phyloP scores from a whole-genome alignment of 1,284 basidiomycete genomes.

The Cryptococcus sp. region DNA sequence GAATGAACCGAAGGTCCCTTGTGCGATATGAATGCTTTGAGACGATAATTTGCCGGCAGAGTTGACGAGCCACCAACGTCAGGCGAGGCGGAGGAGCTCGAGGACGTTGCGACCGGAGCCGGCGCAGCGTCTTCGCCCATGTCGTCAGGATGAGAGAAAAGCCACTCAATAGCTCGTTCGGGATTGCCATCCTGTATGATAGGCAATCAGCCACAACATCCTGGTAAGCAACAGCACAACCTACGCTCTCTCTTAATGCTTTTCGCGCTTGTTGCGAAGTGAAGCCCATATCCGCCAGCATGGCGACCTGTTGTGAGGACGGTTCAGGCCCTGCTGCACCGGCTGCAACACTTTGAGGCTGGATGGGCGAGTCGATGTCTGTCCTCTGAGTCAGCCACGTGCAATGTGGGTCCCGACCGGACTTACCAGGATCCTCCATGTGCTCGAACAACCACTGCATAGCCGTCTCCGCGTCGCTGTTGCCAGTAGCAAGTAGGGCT shows the following conservation, averaged over 20 bases:
- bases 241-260: slow-evolving; percentile 80
- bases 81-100: slow-evolving; percentile 23
- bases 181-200: slow-evolving; percentile 64
- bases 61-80: slow-evolving; percentile 58
- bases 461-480: slow-evolving; percentile 73
- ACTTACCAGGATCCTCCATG: slow-evolving; percentile 86
- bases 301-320: slow-evolving; percentile 65
- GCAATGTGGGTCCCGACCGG: neutral
- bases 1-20: slow-evolving; percentile 94
- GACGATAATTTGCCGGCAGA: slow-evolving; percentile 74
- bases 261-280: slow-evolving; percentile 79
- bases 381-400: slow-evolving; percentile 8
- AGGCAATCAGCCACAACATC: neutral
- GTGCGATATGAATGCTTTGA: slow-evolving; percentile 95
- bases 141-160: slow-evolving; percentile 94
- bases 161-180: slow-evolving; percentile 91
- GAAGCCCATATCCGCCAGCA: slow-evolving; percentile 94
- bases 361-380: slow-evolving; percentile 88
- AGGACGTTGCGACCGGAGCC: slow-evolving; percentile 8
- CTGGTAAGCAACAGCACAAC: slow-evolving; percentile 33
- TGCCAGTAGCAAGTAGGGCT: slow-evolving; percentile 85
- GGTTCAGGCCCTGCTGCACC: slow-evolving; percentile 59
- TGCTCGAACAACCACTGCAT: slow-evolving; percentile 96
- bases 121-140: slow-evolving; percentile 60
- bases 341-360: slow-evolving; percentile 35